phyloP scores from a whole-genome alignment of 352 stramenopile species.

The Globisporangium iwayamae region DNA sequence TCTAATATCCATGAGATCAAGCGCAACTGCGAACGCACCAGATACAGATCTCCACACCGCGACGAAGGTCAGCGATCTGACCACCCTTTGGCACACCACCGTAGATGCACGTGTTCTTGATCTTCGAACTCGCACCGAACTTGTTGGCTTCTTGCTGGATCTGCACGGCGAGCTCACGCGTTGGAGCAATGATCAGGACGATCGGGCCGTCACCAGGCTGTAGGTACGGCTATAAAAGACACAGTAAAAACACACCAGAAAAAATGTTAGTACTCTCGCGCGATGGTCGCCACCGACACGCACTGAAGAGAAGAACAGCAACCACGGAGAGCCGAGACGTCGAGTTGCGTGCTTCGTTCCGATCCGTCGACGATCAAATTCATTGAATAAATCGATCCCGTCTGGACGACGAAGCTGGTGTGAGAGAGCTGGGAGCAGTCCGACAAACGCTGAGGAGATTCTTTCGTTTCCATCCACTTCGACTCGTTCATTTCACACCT shows the following conservation, averaged over 20 bases:
- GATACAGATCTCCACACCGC: slow-evolving; percentile 84
- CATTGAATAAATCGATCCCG: slow-evolving; percentile 9
- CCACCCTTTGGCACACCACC: slow-evolving; percentile 95
- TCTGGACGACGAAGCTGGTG: slow-evolving; percentile 14
- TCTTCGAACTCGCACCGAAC: slow-evolving; percentile 96
- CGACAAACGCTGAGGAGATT: slow-evolving; percentile 10
- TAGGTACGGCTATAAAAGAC: slow-evolving; percentile 65
- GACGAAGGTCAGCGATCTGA: slow-evolving; percentile 85
- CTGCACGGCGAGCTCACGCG: slow-evolving; percentile 98
- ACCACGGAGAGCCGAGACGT: slow-evolving; percentile 36
- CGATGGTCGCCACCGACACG: slow-evolving; percentile 6
- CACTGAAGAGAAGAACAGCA: slow-evolving; percentile 27
- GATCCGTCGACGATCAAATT: slow-evolving; percentile 8
- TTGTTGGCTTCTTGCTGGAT: slow-evolving; percentile 99
- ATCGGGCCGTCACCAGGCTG: slow-evolving; percentile 99
- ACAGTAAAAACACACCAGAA: slow-evolving; percentile 21
- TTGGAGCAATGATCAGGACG: slow-evolving; percentile 97
- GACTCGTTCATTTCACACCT: slow-evolving; percentile 12
- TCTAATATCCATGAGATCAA: not conserved
- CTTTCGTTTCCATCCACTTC: slow-evolving; percentile 5
- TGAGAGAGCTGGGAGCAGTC: slow-evolving; percentile 12
- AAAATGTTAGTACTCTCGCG: slow-evolving; percentile 30
- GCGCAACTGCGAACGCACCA: slow-evolving; percentile 31
- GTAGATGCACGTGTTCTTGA: slow-evolving; percentile 99
- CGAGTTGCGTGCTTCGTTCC: slow-evolving; percentile 39